phyloP scores from a whole-genome alignment of 2,329 filamentous ascomycete species.

The Drechslerella coelobrocha region DNA sequence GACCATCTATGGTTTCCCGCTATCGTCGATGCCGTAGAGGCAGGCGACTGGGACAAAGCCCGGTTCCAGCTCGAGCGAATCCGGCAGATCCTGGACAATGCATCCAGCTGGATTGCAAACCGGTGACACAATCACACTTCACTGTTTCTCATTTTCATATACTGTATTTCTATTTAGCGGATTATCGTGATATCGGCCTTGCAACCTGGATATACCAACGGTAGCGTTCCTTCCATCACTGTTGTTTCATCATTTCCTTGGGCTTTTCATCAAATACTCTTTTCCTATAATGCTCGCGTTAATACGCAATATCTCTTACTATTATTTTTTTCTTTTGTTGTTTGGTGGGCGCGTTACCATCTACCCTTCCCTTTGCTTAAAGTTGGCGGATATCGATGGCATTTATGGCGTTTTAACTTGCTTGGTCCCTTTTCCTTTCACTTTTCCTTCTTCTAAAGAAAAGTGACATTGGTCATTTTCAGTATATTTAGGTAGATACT shows the following conservation, averaged over 20 bases:
- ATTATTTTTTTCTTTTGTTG: slow-evolving; percentile 9
- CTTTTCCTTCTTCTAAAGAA: slow-evolving; percentile 6
- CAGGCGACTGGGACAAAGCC: slow-evolving; percentile 72
- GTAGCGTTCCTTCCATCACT: slow-evolving; percentile 14
- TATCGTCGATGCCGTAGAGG: slow-evolving; percentile 78
- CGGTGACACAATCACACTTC: slow-evolving; percentile 8
- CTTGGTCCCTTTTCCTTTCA: background rate
- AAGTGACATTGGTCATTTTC: slow-evolving; percentile 5
- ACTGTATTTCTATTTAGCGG: slow-evolving; percentile 33
- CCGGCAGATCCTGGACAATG: slow-evolving; percentile 38
- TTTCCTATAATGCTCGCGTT: slow-evolving; percentile 15
- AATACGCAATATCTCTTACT: slow-evolving; percentile 20
- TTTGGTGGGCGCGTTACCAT: background rate
- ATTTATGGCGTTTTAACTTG: slow-evolving; percentile 41
- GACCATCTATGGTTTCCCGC: slow-evolving; percentile 69
- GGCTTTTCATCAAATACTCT: slow-evolving; percentile 12
- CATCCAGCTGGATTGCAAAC: slow-evolving; percentile 44
- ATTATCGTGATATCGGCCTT: slow-evolving; percentile 25
- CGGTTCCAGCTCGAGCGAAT: slow-evolving; percentile 43
- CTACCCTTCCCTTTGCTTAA: slow-evolving; percentile 11
- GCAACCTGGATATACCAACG: slow-evolving; percentile 12
- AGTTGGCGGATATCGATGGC: slow-evolving; percentile 37
- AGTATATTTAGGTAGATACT: slow-evolving; percentile 39
- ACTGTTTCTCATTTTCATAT: slow-evolving; percentile 14
- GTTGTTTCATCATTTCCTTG: slow-evolving; percentile 12